Percentiles rank a stretch among this genome's conserved stretches.
Evolutionary conservation across 1,139 yeast genomes (phyloP).

Genomic region (Yamadazyma triangularis): DNA sequence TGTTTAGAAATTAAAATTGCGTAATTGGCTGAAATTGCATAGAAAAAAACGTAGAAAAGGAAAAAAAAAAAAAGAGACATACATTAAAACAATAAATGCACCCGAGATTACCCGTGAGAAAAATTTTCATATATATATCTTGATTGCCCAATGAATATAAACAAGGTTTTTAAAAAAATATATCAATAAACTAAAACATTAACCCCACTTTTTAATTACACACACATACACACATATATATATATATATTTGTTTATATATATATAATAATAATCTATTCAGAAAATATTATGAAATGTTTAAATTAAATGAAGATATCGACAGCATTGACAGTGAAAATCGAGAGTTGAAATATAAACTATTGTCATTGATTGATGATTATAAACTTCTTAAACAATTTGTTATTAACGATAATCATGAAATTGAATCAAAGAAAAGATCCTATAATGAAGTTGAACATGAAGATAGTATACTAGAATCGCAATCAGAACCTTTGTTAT

Average conservation of each 20-base stretch:
- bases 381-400: conserved; percentile 32
- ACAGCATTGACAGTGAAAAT: conserved; percentile 32
- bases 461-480: not conserved
- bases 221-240: too few species aligned
- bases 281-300: not conserved
- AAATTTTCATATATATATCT: not conserved
- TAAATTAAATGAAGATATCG: conserved; percentile 17
- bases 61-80: too few species aligned
- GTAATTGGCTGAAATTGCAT: not conserved
- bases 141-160: too few species aligned
- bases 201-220: too few species aligned
- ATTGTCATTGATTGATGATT: conserved; percentile 38
- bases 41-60: too few species aligned
- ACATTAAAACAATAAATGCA: not conserved
- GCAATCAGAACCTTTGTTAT: too few species aligned
- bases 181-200: too few species aligned
- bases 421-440: not conserved
- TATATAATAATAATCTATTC: not conserved
- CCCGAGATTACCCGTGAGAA: not conserved
- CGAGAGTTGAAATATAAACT: conserved; percentile 31
- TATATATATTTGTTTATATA: too few species aligned
- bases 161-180: too few species aligned
- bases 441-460: not conserved
- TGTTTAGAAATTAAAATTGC: not conserved
- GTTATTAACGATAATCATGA: conserved; percentile 15